Evolutionary conservation across 2,329 filamentous ascomycete genomes (phyloP), one percentile per base, ranked within the genome.

Genomic region (Chalaropsis thielavioides): DNA sequence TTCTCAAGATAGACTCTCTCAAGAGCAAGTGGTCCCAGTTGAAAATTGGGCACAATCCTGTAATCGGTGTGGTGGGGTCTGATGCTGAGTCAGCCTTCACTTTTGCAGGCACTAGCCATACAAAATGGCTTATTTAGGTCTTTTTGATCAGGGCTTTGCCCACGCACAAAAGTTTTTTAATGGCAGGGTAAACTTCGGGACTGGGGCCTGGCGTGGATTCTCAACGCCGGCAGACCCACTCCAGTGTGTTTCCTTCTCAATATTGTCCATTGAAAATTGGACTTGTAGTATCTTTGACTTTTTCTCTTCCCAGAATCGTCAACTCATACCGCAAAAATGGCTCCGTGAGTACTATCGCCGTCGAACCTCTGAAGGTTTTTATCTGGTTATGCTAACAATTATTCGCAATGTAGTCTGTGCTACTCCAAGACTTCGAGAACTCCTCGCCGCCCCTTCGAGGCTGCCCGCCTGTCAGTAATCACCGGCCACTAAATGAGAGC

Each of bases 351-450:
- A 31, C 10, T 24, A 63, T 22, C n/a, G n/a, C 35, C 56, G 24
- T 43, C 51, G 44, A 31, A 22, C 22, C 27, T 46, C 51, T 54
- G 43, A 54, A 61, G 15, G 38, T 44, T 51, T 19, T 24, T 2
- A 38, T 31, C 17, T 4, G 40, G 6, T 54, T 22, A 38, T 68
- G 65, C 70, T 71, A 65, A 71, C 66, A 35, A 58, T 56, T 41
- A 13, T 22, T 22, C n/a, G 38, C 40, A 60, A 58, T 62, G 46
- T 67, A 71, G 70, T 72, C 63, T 66, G 58, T 66, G 87, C 74
- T 96, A 96, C 84, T 95, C 89, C 78, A 99, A 99, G 90, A 99
- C 94, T 85, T 95, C 95, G 80, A 96, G 95, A 88, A 91, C 95
- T 84, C 92, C 92, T 76, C 85, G 88, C 81, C 89, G 92, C 83